Evolutionary conservation across 768 basidiomycete species (phyloP), one percentile per base, ranked within the genome.

Genomic region (Agrocybe praecox): DNA sequence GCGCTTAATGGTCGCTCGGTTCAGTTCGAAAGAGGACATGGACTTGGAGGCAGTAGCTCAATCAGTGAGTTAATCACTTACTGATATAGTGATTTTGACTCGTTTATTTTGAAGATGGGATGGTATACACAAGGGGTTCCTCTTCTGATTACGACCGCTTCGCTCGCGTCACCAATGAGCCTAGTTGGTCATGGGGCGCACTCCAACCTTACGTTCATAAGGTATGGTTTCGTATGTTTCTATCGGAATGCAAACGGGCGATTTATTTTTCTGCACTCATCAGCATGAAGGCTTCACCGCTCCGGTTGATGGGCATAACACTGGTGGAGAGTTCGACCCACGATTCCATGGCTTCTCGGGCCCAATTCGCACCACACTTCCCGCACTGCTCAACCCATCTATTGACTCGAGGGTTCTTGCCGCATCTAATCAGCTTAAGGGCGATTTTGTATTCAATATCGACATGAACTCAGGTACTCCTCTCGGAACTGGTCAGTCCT

Each of bases 71-170:
- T 24, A 43, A 9, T 12, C 4, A 45, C 15, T 8, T 18, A 19
- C 21, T n/a, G n/a, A n/a, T n/a, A n/a, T n/a, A n/a, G 14, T 15
- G 22, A 29, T 6, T 11, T 17, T 18, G 10, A 34, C 22, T 23
- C 7, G 34, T 32, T 19, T 17, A 17, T 22, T 36, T 9, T 45
- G 23, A 34, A 70, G 69, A 70, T 52, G 62, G 46, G 1, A 62
- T 69, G 64, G 59, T 61, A 2, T 73, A 69, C 42, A 72, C 66
- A 2, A 63, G 70, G 2, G 76, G 76, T 5, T 66, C 70, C 2
- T 50, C 51, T 2, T 68, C 69, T n/a, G 84, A 86, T 59, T 87
- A 77, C 53, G 79, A 86, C 56, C 76, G 80, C 53, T 83, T 77
- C 67, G 82, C 80, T 2, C 34, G 22, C 1, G 18, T 57, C 26